Base-by-base conservation (phyloP, 768 basidiomycete species). In the Megacollybia marginata region DNA sequence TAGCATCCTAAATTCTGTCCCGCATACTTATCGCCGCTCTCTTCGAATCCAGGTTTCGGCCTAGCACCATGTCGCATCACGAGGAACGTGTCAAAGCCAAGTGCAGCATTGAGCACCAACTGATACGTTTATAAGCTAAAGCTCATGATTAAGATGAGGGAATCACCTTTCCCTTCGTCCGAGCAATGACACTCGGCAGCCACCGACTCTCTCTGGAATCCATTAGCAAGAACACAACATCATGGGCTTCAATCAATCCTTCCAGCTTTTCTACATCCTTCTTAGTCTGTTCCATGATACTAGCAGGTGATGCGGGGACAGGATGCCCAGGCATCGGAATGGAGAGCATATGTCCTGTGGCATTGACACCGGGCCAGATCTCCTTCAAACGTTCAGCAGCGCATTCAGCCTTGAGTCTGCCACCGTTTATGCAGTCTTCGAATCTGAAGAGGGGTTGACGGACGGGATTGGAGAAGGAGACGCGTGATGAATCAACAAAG, bases 291-390 rank as follows among this genome's bases (percentile, higher is more conserved):
- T 73, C 74, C 5, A 83, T 62, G 0, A 73, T 67, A 2, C 66
- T 32, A 7, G 61, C 48, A 3, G 23, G 23, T 28, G 23, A 28
- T 6, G 23, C 23, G 4, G 91, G 80, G 49, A 97, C 76, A 0
- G 94, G 95, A 60, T 99, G 96, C 0, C 96, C 96, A 0, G 96
- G 96, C 94, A 99, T 98, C 8, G 95, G 95, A 55, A 98, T 86
- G 9, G 84, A 79, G 2, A 98, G 70, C 9, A 76, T 74, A 55
- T 88, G 70, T 0, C 92, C 94, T 0, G 74, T 76, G 0, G 94
- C 85, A 54, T 93, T 87, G 6, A 97, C 82, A 11, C 91, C 92
- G 4, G 96, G 96, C 67, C 86, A 96, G 44, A 99, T 88, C 69
- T 83, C 85, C 71, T 82, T 88, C 57, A 98, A 65, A 28, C 79